Conservation (phyloP, 371 early-diverging fungal genomes). For the Dichotomocladium elegans region DNA sequence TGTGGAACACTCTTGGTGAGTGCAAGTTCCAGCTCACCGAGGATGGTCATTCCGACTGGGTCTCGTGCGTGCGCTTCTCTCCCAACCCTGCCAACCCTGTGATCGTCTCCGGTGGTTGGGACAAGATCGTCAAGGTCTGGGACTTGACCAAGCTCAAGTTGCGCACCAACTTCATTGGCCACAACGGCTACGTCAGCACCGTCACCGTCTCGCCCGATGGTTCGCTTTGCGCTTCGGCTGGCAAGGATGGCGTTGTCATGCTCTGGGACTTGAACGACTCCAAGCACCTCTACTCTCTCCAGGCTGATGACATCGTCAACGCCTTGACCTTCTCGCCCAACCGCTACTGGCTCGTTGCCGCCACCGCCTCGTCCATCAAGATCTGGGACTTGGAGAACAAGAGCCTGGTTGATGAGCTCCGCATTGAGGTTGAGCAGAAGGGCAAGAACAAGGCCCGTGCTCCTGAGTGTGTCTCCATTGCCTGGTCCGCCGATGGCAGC, state of each 20-base stretch:
- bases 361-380: conserved; percentile 95
- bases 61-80: conserved; percentile 97
- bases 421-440: conserved; percentile 81
- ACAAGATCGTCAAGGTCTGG: conserved; percentile 99
- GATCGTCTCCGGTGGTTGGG: conserved; percentile 98
- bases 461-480: conserved; percentile 88
- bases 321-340: conserved; percentile 98
- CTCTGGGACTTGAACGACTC: conserved; percentile 99
- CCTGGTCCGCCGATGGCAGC: conserved; percentile 98
- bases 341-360: conserved; percentile 99
- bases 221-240: conserved; percentile 99
- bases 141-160: conserved; percentile 97
- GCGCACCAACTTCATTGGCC: conserved; percentile 98
- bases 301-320: conserved; percentile 94
- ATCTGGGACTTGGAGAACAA: conserved; percentile 99
- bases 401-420: conserved; percentile 93
- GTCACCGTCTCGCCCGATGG: conserved; percentile 99
- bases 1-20: conserved; percentile 99
- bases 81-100: conserved; percentile 97
- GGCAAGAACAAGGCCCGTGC: conserved; percentile 73
- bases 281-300: conserved; percentile 98
- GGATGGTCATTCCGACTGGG: conserved; percentile 97
- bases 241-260: conserved; percentile 98
- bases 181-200: conserved; percentile 97
- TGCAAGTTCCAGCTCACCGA: conserved; percentile 96